Conservation (phyloP, 345 rosid species). For the Melastoma malabathricum region DNA sequence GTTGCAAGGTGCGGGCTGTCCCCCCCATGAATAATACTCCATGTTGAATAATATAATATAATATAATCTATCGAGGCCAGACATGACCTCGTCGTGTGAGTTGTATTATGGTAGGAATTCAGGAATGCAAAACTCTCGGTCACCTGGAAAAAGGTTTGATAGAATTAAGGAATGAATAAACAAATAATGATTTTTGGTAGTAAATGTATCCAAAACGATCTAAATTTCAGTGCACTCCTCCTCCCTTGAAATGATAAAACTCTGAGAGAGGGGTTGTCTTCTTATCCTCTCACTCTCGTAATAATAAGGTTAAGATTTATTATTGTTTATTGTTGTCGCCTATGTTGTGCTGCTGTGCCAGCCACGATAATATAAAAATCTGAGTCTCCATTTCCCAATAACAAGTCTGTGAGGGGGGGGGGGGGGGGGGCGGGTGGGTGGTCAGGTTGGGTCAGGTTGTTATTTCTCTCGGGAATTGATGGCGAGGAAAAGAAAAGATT, state of each 20-base stretch:
- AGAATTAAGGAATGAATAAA: neutral
- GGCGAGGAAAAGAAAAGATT: no score
- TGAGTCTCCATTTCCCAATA: conserved; percentile 2
- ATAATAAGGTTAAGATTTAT: no score
- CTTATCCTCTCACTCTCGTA: conserved; percentile 3
- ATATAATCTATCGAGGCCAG: no score
- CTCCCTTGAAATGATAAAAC: conserved; percentile 4
- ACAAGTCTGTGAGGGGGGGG: no score
- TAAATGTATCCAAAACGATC: neutral
- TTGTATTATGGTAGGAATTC: no score
- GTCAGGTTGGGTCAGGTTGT: neutral
- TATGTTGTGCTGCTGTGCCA: no score
- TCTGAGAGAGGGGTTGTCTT: conserved; percentile 2
- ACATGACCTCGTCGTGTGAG: no score
- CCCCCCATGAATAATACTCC: no score
- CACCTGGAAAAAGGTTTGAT: neutral
- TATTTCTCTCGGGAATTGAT: no score
- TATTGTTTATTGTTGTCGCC: no score
- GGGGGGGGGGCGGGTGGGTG: no score
- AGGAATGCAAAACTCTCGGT: neutral
- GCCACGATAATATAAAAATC: neutral
- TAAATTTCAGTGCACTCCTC: neutral
- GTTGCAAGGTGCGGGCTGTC: no score
- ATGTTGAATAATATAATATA: neutral
- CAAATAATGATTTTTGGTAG: neutral